Evolutionary conservation across 306 rosid genomes (phyloP).

Genomic region (Cucurbita pepo): DNA sequence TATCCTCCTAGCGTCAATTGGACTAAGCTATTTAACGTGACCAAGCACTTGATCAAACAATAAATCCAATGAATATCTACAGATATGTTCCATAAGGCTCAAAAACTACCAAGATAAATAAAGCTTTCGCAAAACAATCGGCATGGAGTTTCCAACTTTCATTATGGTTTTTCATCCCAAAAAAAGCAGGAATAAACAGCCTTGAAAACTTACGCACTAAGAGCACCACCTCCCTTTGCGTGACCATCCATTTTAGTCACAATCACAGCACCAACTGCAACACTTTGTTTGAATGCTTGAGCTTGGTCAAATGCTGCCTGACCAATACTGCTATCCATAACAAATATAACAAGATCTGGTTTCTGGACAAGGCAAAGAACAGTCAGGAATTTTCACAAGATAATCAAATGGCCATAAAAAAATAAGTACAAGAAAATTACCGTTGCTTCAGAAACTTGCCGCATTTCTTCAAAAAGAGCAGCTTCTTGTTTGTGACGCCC

Average conservation of each 20-base stretch:
- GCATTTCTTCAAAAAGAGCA: constrained; percentile 89
- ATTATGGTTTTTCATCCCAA: background rate
- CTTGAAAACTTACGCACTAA: constrained; percentile 55
- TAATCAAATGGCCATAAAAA: background rate
- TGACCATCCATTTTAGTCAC: constrained; percentile 79
- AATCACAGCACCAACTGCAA: constrained; percentile 76
- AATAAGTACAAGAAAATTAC: constrained; percentile 26
- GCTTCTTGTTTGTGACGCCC: constrained; percentile 85
- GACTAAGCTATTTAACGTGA: background rate
- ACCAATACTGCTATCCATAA: constrained; percentile 86
- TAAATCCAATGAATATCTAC: background rate
- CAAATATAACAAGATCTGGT: constrained; percentile 79
- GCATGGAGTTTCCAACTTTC: background rate
- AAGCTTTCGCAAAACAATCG: background rate
- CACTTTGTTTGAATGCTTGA: constrained; percentile 69
- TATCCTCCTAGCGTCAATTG: background rate
- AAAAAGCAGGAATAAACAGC: background rate
- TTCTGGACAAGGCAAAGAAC: constrained; percentile 33
- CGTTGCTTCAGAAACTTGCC: constrained; percentile 85
- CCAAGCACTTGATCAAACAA: background rate
- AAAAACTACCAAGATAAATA: background rate
- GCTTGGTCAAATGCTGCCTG: constrained; percentile 91
- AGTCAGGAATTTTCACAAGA: constrained; percentile 4
- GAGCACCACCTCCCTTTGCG: constrained; percentile 85
- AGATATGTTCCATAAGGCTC: background rate